A percentile compares a stretch with the other conserved stretches of the same genome.
Conservation (phyloP, 2,329 filamentous ascomycete genomes). For the Chrysoporthe austroafricana region DNA sequence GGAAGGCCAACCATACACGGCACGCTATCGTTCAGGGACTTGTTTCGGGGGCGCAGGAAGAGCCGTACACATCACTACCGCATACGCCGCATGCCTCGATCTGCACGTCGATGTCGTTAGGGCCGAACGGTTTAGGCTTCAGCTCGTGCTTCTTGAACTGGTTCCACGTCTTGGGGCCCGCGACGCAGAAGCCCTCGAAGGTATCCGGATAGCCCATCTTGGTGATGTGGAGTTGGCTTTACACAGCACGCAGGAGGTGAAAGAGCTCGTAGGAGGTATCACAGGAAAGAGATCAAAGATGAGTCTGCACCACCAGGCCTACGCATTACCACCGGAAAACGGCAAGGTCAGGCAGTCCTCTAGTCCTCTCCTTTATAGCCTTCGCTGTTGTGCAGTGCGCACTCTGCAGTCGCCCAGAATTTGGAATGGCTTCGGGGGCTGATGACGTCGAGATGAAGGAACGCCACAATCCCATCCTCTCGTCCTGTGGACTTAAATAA, state of each 20-base stretch:
- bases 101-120: slow-evolving; percentile 72
- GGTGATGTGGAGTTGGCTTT: background rate
- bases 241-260: too few relatives aligned
- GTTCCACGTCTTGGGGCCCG: slow-evolving; percentile 47
- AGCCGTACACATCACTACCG: slow-evolving; percentile 52
- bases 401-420: background rate
- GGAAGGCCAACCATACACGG: background rate
- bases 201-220: slow-evolving; percentile 51
- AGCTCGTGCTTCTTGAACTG: slow-evolving; percentile 44
- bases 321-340: too few relatives aligned
- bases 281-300: background rate
- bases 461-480: too few relatives aligned
- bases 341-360: background rate
- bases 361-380: background rate
- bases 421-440: background rate
- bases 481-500: background rate
- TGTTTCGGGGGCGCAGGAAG: background rate
- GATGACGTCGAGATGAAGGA: background rate
- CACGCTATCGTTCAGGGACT: background rate
- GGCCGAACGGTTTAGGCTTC: slow-evolving; percentile 68
- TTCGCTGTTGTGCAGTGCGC: background rate
- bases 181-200: slow-evolving; percentile 48
- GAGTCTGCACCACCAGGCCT: background rate
- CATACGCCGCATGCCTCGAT: slow-evolving; percentile 70
- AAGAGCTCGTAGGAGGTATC: too few relatives aligned